Evolutionary conservation across 257 asterid genomes (phyloP).

Genomic region (Euphrasia confusa): DNA sequence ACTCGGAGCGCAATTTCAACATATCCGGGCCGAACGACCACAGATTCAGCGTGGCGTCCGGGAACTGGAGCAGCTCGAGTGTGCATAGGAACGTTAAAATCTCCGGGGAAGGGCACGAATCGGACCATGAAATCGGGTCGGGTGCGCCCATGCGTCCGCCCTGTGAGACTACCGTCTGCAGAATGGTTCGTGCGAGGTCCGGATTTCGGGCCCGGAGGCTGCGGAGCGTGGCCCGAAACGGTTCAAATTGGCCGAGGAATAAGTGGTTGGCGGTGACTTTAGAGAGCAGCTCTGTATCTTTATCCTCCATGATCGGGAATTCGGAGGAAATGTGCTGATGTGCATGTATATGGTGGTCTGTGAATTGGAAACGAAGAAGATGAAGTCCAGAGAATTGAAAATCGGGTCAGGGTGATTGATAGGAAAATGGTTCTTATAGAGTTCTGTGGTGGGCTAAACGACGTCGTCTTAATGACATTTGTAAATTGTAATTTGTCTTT

Average conservation of each 20-base stretch:
- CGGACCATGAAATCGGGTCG: slow-evolving; percentile 71
- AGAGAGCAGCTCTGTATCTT: slow-evolving; percentile 61
- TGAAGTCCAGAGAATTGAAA: slow-evolving; percentile 20
- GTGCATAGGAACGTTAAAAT: slow-evolving; percentile 66
- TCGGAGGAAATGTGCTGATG: slow-evolving; percentile 20
- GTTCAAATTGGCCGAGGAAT: slow-evolving; percentile 85
- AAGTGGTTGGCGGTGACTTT: slow-evolving; percentile 70
- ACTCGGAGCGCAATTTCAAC: slow-evolving; percentile 79
- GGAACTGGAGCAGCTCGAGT: slow-evolving; percentile 70
- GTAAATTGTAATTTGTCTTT: too few species aligned
- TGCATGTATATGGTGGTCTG: slow-evolving; percentile 22
- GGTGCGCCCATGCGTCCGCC: slow-evolving; percentile 58
- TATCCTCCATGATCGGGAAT: slow-evolving; percentile 52
- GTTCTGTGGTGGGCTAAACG: neutral
- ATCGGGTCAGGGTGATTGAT: neutral
- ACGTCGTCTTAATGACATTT: neutral
- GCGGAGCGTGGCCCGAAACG: slow-evolving; percentile 77
- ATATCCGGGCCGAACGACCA: slow-evolving; percentile 68
- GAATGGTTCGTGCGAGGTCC: slow-evolving; percentile 61
- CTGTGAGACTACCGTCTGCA: slow-evolving; percentile 60
- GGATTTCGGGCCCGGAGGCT: slow-evolving; percentile 78
- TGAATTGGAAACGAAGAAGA: slow-evolving; percentile 1
- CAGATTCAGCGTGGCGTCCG: slow-evolving; percentile 56
- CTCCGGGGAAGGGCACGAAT: slow-evolving; percentile 76
- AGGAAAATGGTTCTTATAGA: neutral